Conservation (phyloP, 2,329 filamentous ascomycete genomes). For the Trichoderma semiorbis region DNA sequence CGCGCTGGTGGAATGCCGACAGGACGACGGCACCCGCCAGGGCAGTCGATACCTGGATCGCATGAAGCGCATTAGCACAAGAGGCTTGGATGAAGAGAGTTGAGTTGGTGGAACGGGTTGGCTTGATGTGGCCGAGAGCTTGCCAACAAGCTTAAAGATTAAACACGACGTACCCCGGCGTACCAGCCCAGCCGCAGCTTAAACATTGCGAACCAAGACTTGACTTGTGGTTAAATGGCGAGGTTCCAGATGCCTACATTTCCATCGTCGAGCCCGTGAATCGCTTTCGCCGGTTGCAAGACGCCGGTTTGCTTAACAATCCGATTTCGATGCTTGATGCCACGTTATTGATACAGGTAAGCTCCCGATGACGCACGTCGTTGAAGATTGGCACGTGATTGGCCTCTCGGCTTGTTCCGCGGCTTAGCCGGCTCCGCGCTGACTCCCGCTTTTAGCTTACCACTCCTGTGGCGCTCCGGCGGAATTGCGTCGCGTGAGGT, state of each 20-base stretch:
- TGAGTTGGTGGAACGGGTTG: neutral
- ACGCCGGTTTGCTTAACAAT: neutral
- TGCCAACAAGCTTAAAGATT: neutral
- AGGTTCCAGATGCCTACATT: constrained; percentile 12
- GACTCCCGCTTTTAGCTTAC: neutral
- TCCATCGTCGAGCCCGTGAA: constrained; percentile 3
- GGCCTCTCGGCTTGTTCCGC: neutral
- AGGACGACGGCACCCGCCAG: constrained; percentile 80
- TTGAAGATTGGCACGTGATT: constrained; percentile 16
- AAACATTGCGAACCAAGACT: constrained; percentile 28
- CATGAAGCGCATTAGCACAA: neutral
- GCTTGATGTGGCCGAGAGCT: neutral
- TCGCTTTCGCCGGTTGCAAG: neutral
- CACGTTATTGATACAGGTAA: constrained; percentile 19
- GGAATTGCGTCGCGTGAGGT: neutral
- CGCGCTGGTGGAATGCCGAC: constrained; percentile 88
- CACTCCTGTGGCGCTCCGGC: neutral
- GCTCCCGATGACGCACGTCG: constrained; percentile 12
- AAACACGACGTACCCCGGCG: constrained; percentile 50
- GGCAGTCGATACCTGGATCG: constrained; percentile 68
- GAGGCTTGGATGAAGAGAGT: neutral
- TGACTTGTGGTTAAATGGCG: neutral
- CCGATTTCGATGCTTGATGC: constrained; percentile 15
- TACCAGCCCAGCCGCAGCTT: constrained; percentile 60
- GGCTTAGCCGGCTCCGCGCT: constrained; percentile 5